A percentile compares a stretch with the other conserved stretches of the same genome.
Conservation (phyloP, 371 early-diverging fungal genomes). For the Zychaea mexicana region DNA sequence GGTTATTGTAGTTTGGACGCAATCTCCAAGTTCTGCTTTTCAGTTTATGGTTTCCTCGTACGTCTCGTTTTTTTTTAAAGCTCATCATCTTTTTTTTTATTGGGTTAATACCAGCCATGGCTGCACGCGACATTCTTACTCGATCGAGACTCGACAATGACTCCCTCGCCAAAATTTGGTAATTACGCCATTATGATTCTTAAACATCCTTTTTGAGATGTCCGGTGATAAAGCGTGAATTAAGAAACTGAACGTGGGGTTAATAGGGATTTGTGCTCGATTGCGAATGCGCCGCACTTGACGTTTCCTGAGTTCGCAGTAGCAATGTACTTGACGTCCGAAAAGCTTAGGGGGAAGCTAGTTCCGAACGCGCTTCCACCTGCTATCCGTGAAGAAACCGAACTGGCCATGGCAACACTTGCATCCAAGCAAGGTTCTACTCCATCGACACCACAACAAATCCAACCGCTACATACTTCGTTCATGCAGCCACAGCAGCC, state of each 20-base stretch:
- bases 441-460: conserved; percentile 20
- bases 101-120: conserved; percentile 30
- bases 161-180: conserved; percentile 54
- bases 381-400: conserved; percentile 45
- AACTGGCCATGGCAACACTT: conserved; percentile 53
- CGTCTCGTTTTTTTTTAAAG: too few relatives aligned
- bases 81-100: conserved; percentile 1
- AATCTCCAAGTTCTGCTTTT: too few relatives aligned
- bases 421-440: conserved; percentile 39
- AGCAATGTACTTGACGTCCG: conserved; percentile 58
- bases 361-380: conserved; percentile 43
- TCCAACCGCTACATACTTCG: conserved; percentile 14
- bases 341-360: conserved; percentile 44
- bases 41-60: too few relatives aligned
- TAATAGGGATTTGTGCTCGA: conserved; percentile 49
- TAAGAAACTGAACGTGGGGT: background rate
- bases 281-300: conserved; percentile 42
- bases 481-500: conserved; percentile 23
- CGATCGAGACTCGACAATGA: conserved; percentile 49
- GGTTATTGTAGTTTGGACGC: background rate
- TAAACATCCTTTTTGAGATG: too few relatives aligned
- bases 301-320: conserved; percentile 64
- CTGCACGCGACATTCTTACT: conserved; percentile 41
- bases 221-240: background rate
- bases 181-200: too few relatives aligned